These are phyloP conservation scores for Globisporangium perplexum DNA, from an alignment of 352 stramenopile species.

Conservation along the genomic window DNA sequence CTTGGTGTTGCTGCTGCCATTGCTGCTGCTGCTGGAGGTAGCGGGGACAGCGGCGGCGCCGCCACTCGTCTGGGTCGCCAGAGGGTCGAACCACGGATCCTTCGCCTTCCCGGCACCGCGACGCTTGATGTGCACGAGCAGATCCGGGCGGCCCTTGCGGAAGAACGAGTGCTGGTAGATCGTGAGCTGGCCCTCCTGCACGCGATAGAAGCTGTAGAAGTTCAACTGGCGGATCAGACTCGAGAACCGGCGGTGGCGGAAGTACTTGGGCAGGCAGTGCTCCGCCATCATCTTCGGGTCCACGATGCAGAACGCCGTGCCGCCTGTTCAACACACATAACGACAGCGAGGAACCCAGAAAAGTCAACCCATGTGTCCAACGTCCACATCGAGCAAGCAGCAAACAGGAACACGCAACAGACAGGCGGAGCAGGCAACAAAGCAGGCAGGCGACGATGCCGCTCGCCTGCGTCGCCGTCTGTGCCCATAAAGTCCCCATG, in stretches of 20 bases:
- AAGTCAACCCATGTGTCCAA: conserved; percentile 5
- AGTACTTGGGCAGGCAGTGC: conserved; percentile 89
- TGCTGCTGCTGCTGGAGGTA: not conserved
- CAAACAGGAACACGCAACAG: not conserved
- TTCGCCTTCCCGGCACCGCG: conserved; percentile 79
- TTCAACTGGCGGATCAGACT: conserved; percentile 89
- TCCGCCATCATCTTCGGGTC: conserved; percentile 86
- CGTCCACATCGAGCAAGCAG: not conserved
- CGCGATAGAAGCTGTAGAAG: conserved; percentile 91
- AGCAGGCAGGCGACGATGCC: no score
- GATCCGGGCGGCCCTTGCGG: conserved; percentile 69
- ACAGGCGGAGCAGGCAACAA: not conserved
- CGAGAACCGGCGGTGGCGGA: conserved; percentile 85
- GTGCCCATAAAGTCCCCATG: not conserved
- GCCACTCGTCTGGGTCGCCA: conserved; percentile 17
- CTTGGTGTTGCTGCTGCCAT: conserved; percentile 1
- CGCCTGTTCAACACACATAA: conserved; percentile 29
- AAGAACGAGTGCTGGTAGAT: conserved; percentile 88
- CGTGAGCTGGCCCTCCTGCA: conserved; percentile 78
- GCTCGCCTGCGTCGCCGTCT: not conserved
- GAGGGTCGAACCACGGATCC: conserved; percentile 78
- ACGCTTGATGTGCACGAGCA: conserved; percentile 83
- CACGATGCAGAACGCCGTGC: conserved; percentile 89
- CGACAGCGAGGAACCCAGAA: not conserved
- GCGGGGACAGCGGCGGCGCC: not conserved